phyloP scores from a whole-genome alignment of 148 eudicot genomes.

The Hydrangea macrophylla region DNA sequence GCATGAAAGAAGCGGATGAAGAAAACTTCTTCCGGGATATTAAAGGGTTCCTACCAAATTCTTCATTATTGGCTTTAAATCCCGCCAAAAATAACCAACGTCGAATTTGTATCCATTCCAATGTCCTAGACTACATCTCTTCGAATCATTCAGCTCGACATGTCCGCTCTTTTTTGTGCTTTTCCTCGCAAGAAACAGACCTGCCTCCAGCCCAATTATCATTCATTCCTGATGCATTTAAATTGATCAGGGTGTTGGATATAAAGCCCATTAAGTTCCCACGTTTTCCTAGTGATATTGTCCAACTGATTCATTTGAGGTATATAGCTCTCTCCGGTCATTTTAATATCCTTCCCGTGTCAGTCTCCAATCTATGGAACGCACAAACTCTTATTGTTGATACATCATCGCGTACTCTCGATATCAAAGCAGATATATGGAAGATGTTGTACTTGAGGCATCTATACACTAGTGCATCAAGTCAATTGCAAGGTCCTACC shows the following conservation, averaged over 20 bases:
- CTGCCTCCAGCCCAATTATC: not conserved
- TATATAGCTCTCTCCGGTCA: not conserved
- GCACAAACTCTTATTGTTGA: constrained; percentile 5
- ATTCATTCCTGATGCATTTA: constrained; percentile 3
- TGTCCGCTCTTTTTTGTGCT: constrained; percentile 19
- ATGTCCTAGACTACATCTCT: not conserved
- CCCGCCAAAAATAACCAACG: too few relatives aligned
- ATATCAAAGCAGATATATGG: not conserved
- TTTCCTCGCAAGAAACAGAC: not conserved
- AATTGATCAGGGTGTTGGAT: constrained; percentile 6
- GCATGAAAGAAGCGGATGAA: constrained; percentile 26
- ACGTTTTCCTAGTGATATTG: constrained; percentile 6
- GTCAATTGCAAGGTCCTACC: not conserved
- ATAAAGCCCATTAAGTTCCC: not conserved
- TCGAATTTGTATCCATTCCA: constrained; percentile 15
- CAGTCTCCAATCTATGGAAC: constrained; percentile 7
- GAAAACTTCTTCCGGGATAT: constrained; percentile 25
- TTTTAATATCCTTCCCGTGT: constrained; percentile 1
- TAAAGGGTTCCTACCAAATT: not conserved
- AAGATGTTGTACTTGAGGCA: constrained; percentile 11
- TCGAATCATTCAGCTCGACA: constrained; percentile 10
- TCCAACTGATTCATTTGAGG: constrained; percentile 7
- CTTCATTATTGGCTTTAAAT: too few relatives aligned
- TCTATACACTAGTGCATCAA: not conserved
- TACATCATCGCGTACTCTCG: not conserved